phyloP scores from a whole-genome alignment of 2,329 filamentous ascomycete species.

The Alternaria hordeiaustralica region DNA sequence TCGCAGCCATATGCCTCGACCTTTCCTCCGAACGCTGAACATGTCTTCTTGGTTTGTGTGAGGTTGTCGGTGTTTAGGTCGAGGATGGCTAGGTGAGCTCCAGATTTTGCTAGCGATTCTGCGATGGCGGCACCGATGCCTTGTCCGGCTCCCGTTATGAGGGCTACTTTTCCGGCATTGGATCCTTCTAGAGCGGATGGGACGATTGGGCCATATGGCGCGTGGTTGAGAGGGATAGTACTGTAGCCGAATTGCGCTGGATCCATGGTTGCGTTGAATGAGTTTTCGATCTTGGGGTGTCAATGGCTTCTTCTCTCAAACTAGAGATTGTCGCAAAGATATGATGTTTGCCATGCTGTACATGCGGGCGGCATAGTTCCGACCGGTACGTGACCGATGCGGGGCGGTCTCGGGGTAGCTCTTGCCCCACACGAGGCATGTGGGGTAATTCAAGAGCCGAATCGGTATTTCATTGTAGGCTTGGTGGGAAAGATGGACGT shows the following conservation, averaged over 20 bases:
- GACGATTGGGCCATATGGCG: slow-evolving; percentile 25
- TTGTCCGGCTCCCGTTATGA: slow-evolving; percentile 37
- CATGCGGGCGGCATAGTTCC: neutral
- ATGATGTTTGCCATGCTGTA: neutral
- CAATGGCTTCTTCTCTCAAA: no score
- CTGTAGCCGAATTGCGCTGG: slow-evolving; percentile 31
- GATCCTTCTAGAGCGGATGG: slow-evolving; percentile 19
- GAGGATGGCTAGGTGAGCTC: slow-evolving; percentile 35
- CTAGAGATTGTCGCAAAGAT: neutral
- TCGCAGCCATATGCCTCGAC: slow-evolving; percentile 30
- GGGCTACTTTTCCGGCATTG: slow-evolving; percentile 33
- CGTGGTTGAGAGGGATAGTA: slow-evolving; percentile 25
- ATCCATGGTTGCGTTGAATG: slow-evolving; percentile 29
- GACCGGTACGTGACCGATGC: neutral
- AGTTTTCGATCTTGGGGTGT: no score
- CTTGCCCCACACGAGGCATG: slow-evolving; percentile 6
- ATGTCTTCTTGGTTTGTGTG: slow-evolving; percentile 28
- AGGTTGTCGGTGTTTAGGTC: slow-evolving; percentile 30
- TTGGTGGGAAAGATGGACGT: neutral
- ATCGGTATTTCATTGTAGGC: neutral
- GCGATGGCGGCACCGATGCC: slow-evolving; percentile 41
- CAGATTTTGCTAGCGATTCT: slow-evolving; percentile 34
- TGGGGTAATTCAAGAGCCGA: slow-evolving; percentile 3
- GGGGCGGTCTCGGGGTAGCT: slow-evolving; percentile 6
- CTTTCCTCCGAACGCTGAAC: slow-evolving; percentile 27